phyloP scores from a whole-genome alignment of 352 stramenopile genomes.

The Salisapilia sapeloensis region DNA sequence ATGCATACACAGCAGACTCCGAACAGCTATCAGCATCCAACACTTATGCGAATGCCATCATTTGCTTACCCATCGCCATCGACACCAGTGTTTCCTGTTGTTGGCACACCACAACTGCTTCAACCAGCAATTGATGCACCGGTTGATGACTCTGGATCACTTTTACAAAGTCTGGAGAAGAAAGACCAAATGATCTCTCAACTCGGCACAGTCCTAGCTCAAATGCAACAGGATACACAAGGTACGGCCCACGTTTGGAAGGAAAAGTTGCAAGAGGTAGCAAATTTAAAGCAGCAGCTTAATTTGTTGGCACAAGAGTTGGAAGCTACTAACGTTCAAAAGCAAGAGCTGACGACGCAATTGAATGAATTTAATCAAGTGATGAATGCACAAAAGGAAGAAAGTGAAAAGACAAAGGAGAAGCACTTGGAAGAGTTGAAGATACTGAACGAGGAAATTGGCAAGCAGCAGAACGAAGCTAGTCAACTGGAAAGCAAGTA shows the following conservation, averaged over 20 bases:
- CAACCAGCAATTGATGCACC: too few species aligned
- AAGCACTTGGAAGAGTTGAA: conserved; percentile 28
- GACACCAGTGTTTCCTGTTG: too few species aligned
- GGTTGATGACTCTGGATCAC: conserved; percentile 6
- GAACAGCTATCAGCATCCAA: too few species aligned
- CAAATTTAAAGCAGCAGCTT: conserved; percentile 22
- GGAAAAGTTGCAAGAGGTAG: conserved; percentile 36
- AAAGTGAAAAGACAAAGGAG: conserved; percentile 10
- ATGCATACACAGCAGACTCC: too few species aligned
- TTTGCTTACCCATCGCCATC: conserved; percentile 2
- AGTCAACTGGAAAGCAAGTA: conserved; percentile 19
- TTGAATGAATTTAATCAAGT: conserved; percentile 15
- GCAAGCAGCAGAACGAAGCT: conserved; percentile 13
- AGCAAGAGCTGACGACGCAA: conserved; percentile 13
- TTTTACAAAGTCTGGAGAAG: conserved; percentile 21
- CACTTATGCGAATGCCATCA: background rate
- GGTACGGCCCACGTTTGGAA: conserved; percentile 34
- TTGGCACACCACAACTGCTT: too few species aligned
- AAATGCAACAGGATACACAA: conserved; percentile 62
- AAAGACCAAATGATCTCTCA: conserved; percentile 50
- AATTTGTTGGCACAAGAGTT: conserved; percentile 17
- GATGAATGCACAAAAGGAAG: conserved; percentile 11
- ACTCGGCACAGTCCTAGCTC: conserved; percentile 41
- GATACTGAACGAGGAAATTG: conserved; percentile 45
- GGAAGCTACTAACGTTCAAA: conserved; percentile 10